Conservation (phyloP, 2,329 filamentous ascomycete species). For the Cordyceps pruinosa region DNA sequence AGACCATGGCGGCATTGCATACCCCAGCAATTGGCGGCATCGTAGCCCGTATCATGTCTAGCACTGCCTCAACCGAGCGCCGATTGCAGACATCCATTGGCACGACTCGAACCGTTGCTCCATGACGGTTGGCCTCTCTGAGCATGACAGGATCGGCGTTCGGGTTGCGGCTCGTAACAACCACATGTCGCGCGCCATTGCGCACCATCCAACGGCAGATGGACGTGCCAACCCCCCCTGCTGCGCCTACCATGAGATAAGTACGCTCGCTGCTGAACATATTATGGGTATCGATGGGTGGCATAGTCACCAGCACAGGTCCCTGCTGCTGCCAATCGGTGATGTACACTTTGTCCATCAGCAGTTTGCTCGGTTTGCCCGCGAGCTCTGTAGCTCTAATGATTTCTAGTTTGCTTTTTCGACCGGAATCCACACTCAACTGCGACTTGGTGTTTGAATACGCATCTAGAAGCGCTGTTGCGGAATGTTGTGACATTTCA, state of each 20-base stretch:
- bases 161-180: slow-evolving; percentile 30
- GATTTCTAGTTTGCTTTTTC: background rate
- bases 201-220: slow-evolving; percentile 30
- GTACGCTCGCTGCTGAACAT: slow-evolving; percentile 19
- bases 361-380: background rate
- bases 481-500: background rate
- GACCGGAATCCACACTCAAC: no score
- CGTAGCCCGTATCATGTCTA: background rate
- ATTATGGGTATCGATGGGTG: background rate
- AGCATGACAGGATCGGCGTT: slow-evolving; percentile 7
- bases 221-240: slow-evolving; percentile 28
- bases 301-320: background rate
- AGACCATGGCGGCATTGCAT: slow-evolving; percentile 31
- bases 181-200: slow-evolving; percentile 28
- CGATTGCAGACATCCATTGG: background rate
- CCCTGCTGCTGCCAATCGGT: background rate
- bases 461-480: background rate
- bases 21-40: slow-evolving; percentile 31
- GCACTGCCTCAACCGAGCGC: background rate
- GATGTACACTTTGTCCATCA: background rate
- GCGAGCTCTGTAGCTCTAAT: background rate
- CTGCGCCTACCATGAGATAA: slow-evolving; percentile 27
- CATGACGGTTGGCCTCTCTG: background rate
- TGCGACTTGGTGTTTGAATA: background rate
- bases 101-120: background rate